Percentiles rank a stretch among this genome's conserved stretches.
These are phyloP conservation scores for Setomelanomma holmii DNA, from an alignment of 2,329 filamentous ascomycete genomes.

Conservation along the genomic window DNA sequence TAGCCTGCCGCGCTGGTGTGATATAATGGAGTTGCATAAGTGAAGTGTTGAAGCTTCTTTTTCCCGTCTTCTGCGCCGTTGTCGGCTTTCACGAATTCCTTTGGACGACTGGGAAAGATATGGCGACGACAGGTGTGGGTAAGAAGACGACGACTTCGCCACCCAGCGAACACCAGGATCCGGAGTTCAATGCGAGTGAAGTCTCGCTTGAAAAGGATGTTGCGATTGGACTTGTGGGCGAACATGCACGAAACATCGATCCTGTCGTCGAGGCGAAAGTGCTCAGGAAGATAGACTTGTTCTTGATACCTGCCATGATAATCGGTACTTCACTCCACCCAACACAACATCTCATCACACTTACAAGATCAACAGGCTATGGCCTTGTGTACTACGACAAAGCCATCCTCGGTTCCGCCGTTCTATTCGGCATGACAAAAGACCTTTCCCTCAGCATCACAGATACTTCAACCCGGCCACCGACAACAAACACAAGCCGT, in stretches of 20 bases:
- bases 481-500: constrained; percentile 68
- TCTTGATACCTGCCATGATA: constrained; percentile 71
- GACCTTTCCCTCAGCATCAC: constrained; percentile 68
- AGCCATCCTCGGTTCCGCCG: constrained; percentile 76
- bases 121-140: constrained; percentile 4
- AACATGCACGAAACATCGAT: constrained; percentile 62
- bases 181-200: constrained; percentile 23
- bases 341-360: neutral
- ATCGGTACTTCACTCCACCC: constrained; percentile 30
- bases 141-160: constrained; percentile 24
- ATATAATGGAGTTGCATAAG: constrained; percentile 15
- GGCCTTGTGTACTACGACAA: constrained; percentile 76
- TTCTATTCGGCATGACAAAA: constrained; percentile 76
- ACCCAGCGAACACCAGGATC: constrained; percentile 13
- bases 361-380: constrained; percentile 53
- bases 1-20: constrained; percentile 14
- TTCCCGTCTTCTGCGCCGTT: neutral
- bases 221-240: constrained; percentile 66
- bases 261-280: constrained; percentile 63
- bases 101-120: neutral
- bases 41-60: neutral
- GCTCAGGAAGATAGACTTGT: constrained; percentile 70
- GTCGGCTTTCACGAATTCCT: too few relatives aligned
- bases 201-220: constrained; percentile 58
- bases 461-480: constrained; percentile 59